Conservation (phyloP, 108 stramenopile genomes). For the Cyclotella atomus region DNA sequence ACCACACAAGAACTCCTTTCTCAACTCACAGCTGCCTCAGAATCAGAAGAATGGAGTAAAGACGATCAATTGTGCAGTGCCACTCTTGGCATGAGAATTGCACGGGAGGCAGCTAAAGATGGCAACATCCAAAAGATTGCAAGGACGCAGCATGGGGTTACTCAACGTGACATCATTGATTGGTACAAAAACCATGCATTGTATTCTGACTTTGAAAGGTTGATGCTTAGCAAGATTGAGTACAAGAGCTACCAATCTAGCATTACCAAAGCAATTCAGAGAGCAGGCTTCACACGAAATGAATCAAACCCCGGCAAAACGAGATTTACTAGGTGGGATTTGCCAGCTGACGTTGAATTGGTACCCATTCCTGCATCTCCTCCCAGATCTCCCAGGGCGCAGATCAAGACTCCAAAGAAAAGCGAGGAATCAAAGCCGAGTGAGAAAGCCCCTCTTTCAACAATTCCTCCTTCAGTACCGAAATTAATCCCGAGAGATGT, state of each 20-base stretch:
- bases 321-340: conserved; percentile 6
- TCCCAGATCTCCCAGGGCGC: too few species aligned
- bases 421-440: too few species aligned
- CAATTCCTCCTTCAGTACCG: too few species aligned
- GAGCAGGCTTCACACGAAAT: conserved; percentile 13
- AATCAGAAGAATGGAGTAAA: conserved; percentile 9
- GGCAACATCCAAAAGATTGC: conserved; percentile 11
- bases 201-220: conserved; percentile 1
- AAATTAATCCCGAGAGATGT: too few species aligned
- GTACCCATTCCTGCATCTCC: too few species aligned
- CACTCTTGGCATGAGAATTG: conserved; percentile 10
- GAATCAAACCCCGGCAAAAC: conserved; percentile 11
- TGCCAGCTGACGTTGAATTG: conserved; percentile 13
- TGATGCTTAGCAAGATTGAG: conserved; percentile 19
- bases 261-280: conserved; percentile 15
- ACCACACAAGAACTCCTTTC: neutral
- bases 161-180: conserved; percentile 14
- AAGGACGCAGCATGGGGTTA: conserved; percentile 1
- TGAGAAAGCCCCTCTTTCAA: too few species aligned
- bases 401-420: too few species aligned
- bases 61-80: conserved; percentile 13
- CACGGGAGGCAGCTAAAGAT: conserved; percentile 3
- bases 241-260: conserved; percentile 14
- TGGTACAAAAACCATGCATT: conserved; percentile 6
- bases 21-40: neutral